Base-by-base conservation (phyloP, 257 asterid species). In the Primulina eburnea region DNA sequence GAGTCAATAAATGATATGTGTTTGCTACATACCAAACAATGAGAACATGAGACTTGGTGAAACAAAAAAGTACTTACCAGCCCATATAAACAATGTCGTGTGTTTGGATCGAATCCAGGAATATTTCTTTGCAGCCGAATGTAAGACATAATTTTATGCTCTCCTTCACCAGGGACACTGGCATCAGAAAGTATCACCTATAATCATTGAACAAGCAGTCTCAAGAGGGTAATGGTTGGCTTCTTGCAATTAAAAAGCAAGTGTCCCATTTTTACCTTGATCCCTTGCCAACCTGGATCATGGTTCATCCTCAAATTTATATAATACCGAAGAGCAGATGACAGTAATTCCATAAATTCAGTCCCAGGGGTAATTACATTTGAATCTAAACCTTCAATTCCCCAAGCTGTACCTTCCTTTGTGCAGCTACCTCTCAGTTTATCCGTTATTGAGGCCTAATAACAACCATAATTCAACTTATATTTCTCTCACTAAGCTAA, bases 101-200 rank as follows among this genome's bases (percentile, higher is more conserved):
- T 89, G 73, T 89, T 87, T 43, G 94, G 94, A 81, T 89, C 87
- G 69, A 35, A 89, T 33, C 94, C 94, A 0, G 90, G 91, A 66
- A 87, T 86, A 78, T 83, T 77, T 69, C 96, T 83, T 72, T 89
- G 96, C 80, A 83, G 72, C 55, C 96, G 96, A 80, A 89, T 89
- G 74, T 83, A 89, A 24, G 94, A 85, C 83, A 89, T 83, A 47
- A 85, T 78, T 72, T 89, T 89, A 62, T 89, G 96, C 64, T 89
- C 96, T 55, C 96, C 96, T 79, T 89, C 96, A 32, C 94, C 96
- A 61, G 96, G 94, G 60, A 87, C 96, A 73, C 77, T 83, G 53
- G 93, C 93, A 80, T 87, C 96, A 59, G 96, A 89, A 62, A 89
- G 85, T 68, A 89, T 85, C 21, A 89, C 93, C 96, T 89, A 71